Conservation (phyloP, 1,284 basidiomycete genomes). For the Fomitopsis pinicola region DNA sequence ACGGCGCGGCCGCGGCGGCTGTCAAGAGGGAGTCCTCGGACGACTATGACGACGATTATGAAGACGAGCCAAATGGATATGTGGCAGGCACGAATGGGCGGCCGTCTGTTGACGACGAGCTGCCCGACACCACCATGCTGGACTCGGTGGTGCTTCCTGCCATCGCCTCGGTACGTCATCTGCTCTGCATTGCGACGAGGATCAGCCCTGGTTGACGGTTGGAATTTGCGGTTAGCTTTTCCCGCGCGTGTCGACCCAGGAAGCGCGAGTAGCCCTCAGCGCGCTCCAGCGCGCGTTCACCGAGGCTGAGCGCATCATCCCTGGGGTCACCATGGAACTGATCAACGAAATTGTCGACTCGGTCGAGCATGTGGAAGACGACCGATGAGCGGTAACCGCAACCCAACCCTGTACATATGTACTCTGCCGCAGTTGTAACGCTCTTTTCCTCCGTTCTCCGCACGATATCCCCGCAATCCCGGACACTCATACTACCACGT, state of each 20-base stretch:
- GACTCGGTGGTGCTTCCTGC: constrained; percentile 94
- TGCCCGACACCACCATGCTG: constrained; percentile 85
- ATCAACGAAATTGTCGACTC: constrained; percentile 87
- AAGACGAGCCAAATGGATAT: constrained; percentile 42
- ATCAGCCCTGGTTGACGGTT: not conserved
- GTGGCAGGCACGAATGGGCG: constrained; percentile 25
- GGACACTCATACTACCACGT: constrained; percentile 3
- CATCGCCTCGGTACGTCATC: constrained; percentile 73
- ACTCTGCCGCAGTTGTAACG: not conserved
- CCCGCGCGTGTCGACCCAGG: constrained; percentile 82
- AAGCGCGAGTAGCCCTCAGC: constrained; percentile 80
- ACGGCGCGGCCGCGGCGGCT: constrained; percentile 25
- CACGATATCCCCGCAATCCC: constrained; percentile 7
- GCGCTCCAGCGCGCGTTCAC: constrained; percentile 86
- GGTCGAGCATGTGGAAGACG: constrained; percentile 85
- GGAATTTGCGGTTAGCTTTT: constrained; percentile 57
- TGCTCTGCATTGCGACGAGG: not conserved
- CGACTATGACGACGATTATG: constrained; percentile 65
- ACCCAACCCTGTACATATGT: not conserved
- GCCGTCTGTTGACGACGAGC: constrained; percentile 46
- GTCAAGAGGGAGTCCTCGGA: constrained; percentile 47
- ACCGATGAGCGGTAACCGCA: constrained; percentile 23
- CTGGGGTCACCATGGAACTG: constrained; percentile 77
- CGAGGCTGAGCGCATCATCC: constrained; percentile 86
- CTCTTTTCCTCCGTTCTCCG: not conserved